Evolutionary conservation across 306 rosid species (phyloP).

Genomic region (Malus domestica): ASM211411v1 NC_041801.1:23352501-23353000

Average conservation of each 20-base stretch:
- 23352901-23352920: too few relatives aligned
- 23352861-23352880: too few relatives aligned
- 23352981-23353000: slow-evolving; percentile 59
- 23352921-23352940: slow-evolving; percentile 25
- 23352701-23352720: slow-evolving; percentile 78
- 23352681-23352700: slow-evolving; percentile 28
- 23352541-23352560: not conserved
- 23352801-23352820: slow-evolving; percentile 43
- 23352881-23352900: too few relatives aligned
- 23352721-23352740: slow-evolving; percentile 65
- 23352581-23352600: not conserved
- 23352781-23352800: slow-evolving; percentile 46
- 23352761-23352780: slow-evolving; percentile 30
- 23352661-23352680: slow-evolving; percentile 33
- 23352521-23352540: not conserved
- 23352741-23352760: slow-evolving; percentile 67
- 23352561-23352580: not conserved
- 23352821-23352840: slow-evolving; percentile 31
- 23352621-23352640: not conserved
- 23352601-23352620: not conserved
- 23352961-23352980: slow-evolving; percentile 68
- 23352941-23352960: slow-evolving; percentile 48
- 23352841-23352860: too few relatives aligned
- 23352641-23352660: not conserved
- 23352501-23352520: not conserved